phyloP scores from a whole-genome alignment of 345 rosid genomes.

The Reutealis trisperma region DNA sequence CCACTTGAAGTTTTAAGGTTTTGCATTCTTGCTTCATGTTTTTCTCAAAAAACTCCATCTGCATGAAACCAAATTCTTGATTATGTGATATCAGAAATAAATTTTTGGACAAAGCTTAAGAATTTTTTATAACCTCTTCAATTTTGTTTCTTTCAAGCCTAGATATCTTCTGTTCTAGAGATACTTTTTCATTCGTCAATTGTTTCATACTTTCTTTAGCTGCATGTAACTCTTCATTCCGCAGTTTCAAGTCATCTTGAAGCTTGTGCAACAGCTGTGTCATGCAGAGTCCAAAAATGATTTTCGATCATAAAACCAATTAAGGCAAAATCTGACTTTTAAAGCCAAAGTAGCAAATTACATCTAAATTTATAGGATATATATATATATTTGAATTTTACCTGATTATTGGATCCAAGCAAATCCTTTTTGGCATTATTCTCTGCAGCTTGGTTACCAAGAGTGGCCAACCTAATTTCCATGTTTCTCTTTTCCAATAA shows the following conservation, averaged over 20 bases:
- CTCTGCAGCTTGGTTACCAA: conserved; percentile 44
- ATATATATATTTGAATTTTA: conserved; percentile 21
- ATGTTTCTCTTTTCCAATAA: conserved; percentile 56
- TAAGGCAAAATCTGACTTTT: neutral
- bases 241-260: conserved; percentile 63
- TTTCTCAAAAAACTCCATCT: conserved; percentile 58
- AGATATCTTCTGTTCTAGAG: conserved; percentile 60
- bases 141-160: conserved; percentile 61
- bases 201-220: conserved; percentile 55
- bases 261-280: conserved; percentile 54
- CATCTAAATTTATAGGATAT: neutral
- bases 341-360: neutral
- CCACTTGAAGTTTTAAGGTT: conserved; percentile 53
- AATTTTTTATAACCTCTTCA: conserved; percentile 59
- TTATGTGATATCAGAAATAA: neutral
- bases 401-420: conserved; percentile 56
- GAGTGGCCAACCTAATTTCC: conserved; percentile 57
- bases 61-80: conserved; percentile 12
- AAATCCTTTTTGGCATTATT: conserved; percentile 45
- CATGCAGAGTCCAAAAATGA: conserved; percentile 28
- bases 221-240: conserved; percentile 53
- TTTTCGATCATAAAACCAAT: neutral
- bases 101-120: conserved; percentile 2
- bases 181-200: conserved; percentile 53
- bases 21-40: conserved; percentile 68